Evolutionary conservation across 179 eudicot genomes (phyloP).

Genomic region (Beta lomatogona): DNA sequence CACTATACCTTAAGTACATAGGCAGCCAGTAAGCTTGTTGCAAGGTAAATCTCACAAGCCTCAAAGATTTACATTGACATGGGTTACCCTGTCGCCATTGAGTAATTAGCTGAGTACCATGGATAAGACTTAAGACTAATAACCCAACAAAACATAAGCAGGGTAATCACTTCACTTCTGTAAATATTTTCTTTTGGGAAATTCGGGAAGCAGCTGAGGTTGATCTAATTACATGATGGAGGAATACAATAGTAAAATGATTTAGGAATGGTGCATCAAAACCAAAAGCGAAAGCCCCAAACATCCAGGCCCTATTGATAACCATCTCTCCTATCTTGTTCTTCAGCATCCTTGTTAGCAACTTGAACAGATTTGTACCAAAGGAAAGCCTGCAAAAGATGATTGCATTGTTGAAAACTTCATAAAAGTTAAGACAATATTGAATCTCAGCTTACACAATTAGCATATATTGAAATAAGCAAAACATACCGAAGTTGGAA

Average conservation of each 20-base stretch:
- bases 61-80: no score
- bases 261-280: neutral
- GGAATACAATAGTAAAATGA: neutral
- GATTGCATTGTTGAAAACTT: neutral
- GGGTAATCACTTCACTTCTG: neutral
- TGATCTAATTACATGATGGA: slow-evolving; percentile 10
- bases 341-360: slow-evolving; percentile 96
- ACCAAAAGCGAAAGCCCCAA: slow-evolving; percentile 4
- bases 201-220: neutral
- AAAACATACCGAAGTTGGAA: slow-evolving; percentile 78
- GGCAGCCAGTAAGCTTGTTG: no score
- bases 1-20: no score
- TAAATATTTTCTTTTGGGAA: neutral
- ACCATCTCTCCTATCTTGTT: slow-evolving; percentile 74
- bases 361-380: slow-evolving; percentile 92
- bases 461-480: neutral
- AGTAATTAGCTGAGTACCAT: neutral
- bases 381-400: slow-evolving; percentile 63
- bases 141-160: neutral
- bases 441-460: neutral
- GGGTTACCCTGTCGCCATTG: no score
- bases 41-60: no score
- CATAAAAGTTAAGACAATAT: neutral
- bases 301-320: slow-evolving; percentile 25
- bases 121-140: neutral